Evolutionary conservation across 148 eudicot genomes (phyloP), one percentile per base, ranked within the genome.

Genomic region (Polygonum maritimum): DNA sequence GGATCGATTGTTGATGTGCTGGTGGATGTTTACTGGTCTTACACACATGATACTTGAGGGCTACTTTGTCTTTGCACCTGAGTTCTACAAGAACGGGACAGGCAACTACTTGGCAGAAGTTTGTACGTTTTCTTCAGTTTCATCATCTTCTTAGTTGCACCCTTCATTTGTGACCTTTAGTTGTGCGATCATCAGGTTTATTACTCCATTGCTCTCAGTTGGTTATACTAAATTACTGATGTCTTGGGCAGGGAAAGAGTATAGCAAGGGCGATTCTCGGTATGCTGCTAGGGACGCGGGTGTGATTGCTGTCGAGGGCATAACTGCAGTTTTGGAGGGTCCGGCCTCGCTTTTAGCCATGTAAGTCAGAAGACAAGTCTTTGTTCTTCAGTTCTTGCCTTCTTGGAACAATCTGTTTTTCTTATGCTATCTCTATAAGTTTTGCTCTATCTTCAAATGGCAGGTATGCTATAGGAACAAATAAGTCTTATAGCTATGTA

Each of bases 251-350:
- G 98, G 98, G 98, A 94, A 94, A 83, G 98, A 94, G 79, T 94
- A 92, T 75, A 88, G 93, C 89, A 90, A 85, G 82, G 98, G 98
- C 72, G 98, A 94, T 79, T 92, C 97, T 75, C 86, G 97, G 82
- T 94, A 94, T 69, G 98, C 76, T n/a, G 88, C 78, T 48, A 84
- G 93, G 74, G 98, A 94, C 76, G 77, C 93, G 49, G 91, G 81
- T 76, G 76, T 88, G 60, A 83, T 94, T 58, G 74, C 95, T n/a
- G 85, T 94, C 60, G 98, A 94, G 87, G 95, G 91, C 76, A 73
- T 94, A 35, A 92, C 98, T 6, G 86, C 89, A 69, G 95, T 91
- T 58, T 26, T 92, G 3, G 90, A 84, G 84, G 98, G 98, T 58
- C 98, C 98, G n/a, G 89, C 89, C 75, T 90, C 87, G 63, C 83